These are phyloP conservation scores for Pseudocercospora fuligena DNA, from an alignment of 2,329 filamentous ascomycete genomes.

Conservation along the genomic window DNA sequence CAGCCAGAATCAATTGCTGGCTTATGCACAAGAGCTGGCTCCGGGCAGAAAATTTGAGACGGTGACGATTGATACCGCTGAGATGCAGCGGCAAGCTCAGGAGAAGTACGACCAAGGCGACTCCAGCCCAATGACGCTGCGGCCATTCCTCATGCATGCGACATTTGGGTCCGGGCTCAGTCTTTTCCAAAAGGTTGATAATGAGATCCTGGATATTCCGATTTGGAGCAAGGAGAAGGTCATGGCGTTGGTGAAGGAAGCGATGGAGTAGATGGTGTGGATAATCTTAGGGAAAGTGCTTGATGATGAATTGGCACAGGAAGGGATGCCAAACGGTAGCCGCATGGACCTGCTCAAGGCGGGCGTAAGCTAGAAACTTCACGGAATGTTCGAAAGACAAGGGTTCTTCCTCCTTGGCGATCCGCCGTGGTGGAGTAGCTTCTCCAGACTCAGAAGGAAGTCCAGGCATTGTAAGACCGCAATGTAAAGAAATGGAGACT, in stretches of 20 bases:
- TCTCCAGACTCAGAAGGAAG: not conserved
- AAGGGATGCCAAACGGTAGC: not conserved
- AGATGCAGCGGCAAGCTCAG: not conserved
- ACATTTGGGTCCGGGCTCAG: slow-evolving; percentile 13
- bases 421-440: not conserved
- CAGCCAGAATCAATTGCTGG: slow-evolving; percentile 34
- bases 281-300: too few relatives aligned
- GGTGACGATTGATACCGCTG: slow-evolving; percentile 12
- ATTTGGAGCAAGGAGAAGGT: slow-evolving; percentile 4
- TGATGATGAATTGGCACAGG: too few relatives aligned
- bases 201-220: slow-evolving; percentile 8
- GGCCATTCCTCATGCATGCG: slow-evolving; percentile 3
- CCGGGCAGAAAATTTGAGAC: slow-evolving; percentile 15
- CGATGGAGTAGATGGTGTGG: not conserved
- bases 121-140: not conserved
- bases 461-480: not conserved
- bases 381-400: not conserved
- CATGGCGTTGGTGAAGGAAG: slow-evolving; percentile 2
- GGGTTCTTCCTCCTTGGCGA: not conserved
- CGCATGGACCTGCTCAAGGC: not conserved
- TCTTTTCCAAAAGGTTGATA: slow-evolving; percentile 16
- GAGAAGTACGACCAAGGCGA: slow-evolving; percentile 9
- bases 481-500: too few relatives aligned
- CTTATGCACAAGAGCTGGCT: slow-evolving; percentile 27
- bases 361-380: not conserved